Evolutionary conservation across 768 basidiomycete species (phyloP).

Genomic region (Kwoniella dejecticola): DNA sequence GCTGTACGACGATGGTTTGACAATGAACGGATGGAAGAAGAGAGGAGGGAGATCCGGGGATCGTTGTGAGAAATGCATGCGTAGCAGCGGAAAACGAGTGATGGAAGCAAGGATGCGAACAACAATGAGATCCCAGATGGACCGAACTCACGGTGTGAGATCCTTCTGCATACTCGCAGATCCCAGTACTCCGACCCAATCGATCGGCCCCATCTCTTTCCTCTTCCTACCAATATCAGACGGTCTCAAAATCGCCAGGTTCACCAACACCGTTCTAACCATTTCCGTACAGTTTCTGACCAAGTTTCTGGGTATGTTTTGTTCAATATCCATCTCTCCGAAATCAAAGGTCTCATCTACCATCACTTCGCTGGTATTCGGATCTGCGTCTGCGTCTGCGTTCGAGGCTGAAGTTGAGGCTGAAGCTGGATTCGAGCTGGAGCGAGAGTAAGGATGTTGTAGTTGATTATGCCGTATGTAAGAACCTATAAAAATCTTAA

Average conservation of each 20-base stretch:
- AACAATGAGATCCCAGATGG: too few species aligned
- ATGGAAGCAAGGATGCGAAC: too few species aligned
- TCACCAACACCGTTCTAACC: constrained; percentile 15
- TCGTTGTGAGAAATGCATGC: too few species aligned
- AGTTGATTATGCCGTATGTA: not conserved
- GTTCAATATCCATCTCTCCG: constrained; percentile 1
- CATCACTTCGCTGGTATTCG: too few species aligned
- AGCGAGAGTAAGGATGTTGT: not conserved
- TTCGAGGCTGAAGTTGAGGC: too few species aligned
- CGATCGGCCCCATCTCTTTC: constrained; percentile 4
- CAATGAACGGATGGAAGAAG: too few species aligned
- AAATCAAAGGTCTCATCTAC: too few species aligned
- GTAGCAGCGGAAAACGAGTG: too few species aligned
- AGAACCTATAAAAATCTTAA: not conserved
- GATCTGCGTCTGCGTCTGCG: too few species aligned
- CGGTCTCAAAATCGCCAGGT: constrained; percentile 18
- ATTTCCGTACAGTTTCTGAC: constrained; percentile 7
- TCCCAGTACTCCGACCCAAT: constrained; percentile 10
- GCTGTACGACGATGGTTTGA: too few species aligned
- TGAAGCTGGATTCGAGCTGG: not conserved
- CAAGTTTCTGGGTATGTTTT: constrained; percentile 13
- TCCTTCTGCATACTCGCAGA: constrained; percentile 8
- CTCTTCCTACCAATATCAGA: constrained; percentile 2
- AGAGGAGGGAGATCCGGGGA: too few species aligned
- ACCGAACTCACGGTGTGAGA: constrained; percentile 7